A percentile compares a stretch with the other conserved stretches of the same genome.
Evolutionary conservation across 768 basidiomycete genomes (phyloP).

Genomic region (Lentinula aciculospora): DNA sequence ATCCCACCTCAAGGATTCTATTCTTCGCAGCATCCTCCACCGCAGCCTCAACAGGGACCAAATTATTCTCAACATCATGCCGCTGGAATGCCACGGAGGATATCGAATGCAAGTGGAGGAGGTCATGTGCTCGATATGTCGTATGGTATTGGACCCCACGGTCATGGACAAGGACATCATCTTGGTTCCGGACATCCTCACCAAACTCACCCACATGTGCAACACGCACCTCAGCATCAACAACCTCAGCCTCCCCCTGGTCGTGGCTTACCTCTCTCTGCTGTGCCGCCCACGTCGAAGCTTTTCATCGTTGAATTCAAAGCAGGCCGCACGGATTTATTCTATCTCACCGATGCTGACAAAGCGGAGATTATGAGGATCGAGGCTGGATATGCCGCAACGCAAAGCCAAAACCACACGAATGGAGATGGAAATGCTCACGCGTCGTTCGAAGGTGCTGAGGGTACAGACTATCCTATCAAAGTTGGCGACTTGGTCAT

Average conservation of each 20-base stretch:
- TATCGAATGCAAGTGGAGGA: constrained; percentile 3
- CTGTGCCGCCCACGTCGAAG: constrained; percentile 81
- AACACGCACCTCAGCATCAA: constrained; percentile 5
- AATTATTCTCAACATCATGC: background rate
- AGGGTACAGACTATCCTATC: constrained; percentile 28
- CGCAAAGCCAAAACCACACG: background rate
- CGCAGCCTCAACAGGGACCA: constrained; percentile 2
- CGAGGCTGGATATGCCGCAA: background rate
- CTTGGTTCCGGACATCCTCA: constrained; percentile 11
- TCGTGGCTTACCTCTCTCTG: constrained; percentile 80
- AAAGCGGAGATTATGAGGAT: constrained; percentile 22
- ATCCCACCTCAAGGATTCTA: background rate
- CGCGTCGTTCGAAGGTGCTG: background rate
- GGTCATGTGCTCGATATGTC: constrained; percentile 1
- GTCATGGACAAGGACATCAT: constrained; percentile 6
- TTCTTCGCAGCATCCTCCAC: background rate
- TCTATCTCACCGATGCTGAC: constrained; percentile 75
- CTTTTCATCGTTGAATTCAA: constrained; percentile 98
- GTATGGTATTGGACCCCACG: constrained; percentile 10
- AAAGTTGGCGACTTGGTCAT: constrained; percentile 89
- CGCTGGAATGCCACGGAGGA: background rate
- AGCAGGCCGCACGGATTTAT: constrained; percentile 91
- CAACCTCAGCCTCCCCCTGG: constrained; percentile 43
- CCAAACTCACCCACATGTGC: constrained; percentile 5
- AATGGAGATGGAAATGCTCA: background rate